These are phyloP conservation scores for Marchantia paleacea DNA, from an alignment of 225 moss, liverwort and hornwort species.

Conservation along the genomic window DNA sequence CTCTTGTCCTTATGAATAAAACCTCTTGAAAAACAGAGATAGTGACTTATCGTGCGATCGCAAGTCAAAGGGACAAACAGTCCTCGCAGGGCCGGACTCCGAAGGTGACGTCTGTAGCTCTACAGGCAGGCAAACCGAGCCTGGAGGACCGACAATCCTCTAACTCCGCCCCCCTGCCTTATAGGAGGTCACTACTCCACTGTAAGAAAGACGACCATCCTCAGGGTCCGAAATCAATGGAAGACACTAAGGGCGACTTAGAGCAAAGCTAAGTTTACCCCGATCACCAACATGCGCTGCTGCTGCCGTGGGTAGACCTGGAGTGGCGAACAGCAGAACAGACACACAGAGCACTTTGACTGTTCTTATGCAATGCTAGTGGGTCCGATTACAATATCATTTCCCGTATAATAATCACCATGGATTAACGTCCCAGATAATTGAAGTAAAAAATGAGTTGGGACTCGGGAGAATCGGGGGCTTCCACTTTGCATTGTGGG, in stretches of 20 bases:
- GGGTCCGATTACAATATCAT: too few species aligned
- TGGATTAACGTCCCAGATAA: too few species aligned
- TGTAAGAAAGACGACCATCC: background rate
- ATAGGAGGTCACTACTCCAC: background rate
- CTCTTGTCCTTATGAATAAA: background rate
- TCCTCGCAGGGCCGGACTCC: background rate
- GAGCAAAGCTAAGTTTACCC: background rate
- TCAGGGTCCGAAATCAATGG: background rate
- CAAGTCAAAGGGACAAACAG: background rate
- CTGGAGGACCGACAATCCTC: background rate
- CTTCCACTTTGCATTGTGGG: background rate
- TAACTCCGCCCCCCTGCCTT: background rate
- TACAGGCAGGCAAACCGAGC: background rate
- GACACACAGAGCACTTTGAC: background rate
- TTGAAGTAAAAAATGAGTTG: too few species aligned
- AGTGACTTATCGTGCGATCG: background rate
- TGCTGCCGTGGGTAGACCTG: too few species aligned
- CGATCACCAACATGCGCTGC: background rate
- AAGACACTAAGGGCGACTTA: background rate
- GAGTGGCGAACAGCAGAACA: too few species aligned
- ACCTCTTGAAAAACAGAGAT: background rate
- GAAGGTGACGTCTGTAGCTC: background rate
- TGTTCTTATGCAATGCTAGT: background rate
- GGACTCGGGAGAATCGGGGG: background rate
- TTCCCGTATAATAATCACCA: too few species aligned